Evolutionary conservation across 176 grass and related monocot species (phyloP).

Genomic region (Oryza officinalis): DNA sequence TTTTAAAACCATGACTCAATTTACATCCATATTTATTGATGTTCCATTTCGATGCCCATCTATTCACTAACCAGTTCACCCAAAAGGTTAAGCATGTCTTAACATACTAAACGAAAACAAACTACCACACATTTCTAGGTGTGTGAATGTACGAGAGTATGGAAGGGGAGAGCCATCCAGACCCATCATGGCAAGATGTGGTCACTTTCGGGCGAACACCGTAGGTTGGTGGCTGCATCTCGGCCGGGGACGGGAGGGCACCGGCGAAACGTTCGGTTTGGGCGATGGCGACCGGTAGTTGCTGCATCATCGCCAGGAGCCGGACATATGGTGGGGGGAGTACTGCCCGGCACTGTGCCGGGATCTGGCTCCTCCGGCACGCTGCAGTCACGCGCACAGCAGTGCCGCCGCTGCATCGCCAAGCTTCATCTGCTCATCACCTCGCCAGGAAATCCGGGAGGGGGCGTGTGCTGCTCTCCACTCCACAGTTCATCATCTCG

Average conservation of each 20-base stretch:
- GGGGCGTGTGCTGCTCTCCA: not conserved
- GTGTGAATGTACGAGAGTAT: not conserved
- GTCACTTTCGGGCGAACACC: not conserved
- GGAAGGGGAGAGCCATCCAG: not conserved
- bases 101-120: not conserved
- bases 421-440: not conserved
- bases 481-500: not conserved
- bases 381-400: not conserved
- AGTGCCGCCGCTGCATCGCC: no score
- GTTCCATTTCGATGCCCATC: no score
- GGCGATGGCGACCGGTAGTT: slow-evolving; percentile 46
- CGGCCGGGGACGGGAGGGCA: slow-evolving; percentile 25
- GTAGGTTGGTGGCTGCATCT: slow-evolving; percentile 29
- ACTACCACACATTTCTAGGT: not conserved
- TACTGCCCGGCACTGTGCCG: not conserved
- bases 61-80: not conserved
- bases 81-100: not conserved
- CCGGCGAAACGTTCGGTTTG: slow-evolving; percentile 20
- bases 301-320: slow-evolving; percentile 42
- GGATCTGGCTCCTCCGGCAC: not conserved
- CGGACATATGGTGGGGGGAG: slow-evolving; percentile 1
- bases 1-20: not conserved
- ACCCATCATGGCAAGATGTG: not conserved
- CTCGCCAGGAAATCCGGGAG: not conserved
- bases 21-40: not conserved